phyloP scores from a whole-genome alignment of 225 moss, liverwort and hornwort species.

The Asterella californica region DNA sequence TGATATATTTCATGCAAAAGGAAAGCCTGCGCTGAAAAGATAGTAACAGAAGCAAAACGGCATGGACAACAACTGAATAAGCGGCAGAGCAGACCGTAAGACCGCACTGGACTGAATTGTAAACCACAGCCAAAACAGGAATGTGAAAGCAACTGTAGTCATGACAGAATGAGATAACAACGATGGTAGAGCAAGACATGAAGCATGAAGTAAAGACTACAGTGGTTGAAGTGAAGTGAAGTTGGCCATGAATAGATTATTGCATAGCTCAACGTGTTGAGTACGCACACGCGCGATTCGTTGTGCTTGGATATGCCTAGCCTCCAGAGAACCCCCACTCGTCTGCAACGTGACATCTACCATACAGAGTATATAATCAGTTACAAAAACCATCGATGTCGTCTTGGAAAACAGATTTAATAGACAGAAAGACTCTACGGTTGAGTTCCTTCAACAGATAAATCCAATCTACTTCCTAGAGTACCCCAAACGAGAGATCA shows the following conservation, averaged over 20 bases:
- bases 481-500: neutral
- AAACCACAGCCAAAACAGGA: too few relatives aligned
- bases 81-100: too few relatives aligned
- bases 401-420: neutral
- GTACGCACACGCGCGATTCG: constrained; percentile 49
- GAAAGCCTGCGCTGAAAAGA: too few relatives aligned
- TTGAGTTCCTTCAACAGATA: neutral
- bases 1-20: too few relatives aligned
- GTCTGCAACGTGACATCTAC: constrained; percentile 66
- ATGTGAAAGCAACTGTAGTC: too few relatives aligned
- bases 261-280: neutral
- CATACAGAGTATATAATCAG: neutral
- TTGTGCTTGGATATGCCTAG: constrained; percentile 76
- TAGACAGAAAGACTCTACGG: neutral
- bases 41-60: too few relatives aligned
- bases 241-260: neutral
- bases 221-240: too few relatives aligned
- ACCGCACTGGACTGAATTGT: too few relatives aligned
- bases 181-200: too few relatives aligned
- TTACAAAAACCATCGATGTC: neutral
- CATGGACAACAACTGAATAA: too few relatives aligned
- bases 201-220: neutral
- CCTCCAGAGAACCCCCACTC: constrained; percentile 68
- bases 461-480: neutral
- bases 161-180: too few relatives aligned